Conservation (phyloP, 2,329 filamentous ascomycete species). For the Emericellopsis cladophorae region DNA sequence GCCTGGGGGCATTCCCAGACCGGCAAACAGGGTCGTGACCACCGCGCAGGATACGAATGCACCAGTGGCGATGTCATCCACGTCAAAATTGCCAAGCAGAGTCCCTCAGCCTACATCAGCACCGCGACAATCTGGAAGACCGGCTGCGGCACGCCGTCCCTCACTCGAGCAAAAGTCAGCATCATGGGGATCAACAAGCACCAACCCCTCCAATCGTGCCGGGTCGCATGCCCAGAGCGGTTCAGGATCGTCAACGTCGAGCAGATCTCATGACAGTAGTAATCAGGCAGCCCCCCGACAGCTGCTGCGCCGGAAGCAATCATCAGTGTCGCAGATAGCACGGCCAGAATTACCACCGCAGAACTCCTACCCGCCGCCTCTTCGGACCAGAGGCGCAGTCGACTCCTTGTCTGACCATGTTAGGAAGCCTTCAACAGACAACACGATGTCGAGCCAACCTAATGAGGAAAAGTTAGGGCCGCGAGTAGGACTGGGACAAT, state of each 20-base stretch:
- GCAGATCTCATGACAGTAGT: slow-evolving; percentile 18
- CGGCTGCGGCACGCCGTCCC: slow-evolving; percentile 5
- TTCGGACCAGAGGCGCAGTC: slow-evolving; percentile 19
- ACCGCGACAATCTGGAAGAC: background rate
- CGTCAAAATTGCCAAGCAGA: slow-evolving; percentile 6
- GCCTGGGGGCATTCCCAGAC: slow-evolving; percentile 9
- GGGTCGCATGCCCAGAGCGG: slow-evolving; percentile 15
- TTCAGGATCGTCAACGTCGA: slow-evolving; percentile 19
- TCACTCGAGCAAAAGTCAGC: slow-evolving; percentile 26
- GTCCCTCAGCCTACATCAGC: slow-evolving; percentile 8
- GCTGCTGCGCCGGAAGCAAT: slow-evolving; percentile 36
- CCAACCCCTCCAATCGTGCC: slow-evolving; percentile 17
- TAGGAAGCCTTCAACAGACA: slow-evolving; percentile 28
- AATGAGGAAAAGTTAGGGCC: slow-evolving; percentile 19
- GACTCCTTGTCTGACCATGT: slow-evolving; percentile 25
- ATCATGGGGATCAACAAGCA: slow-evolving; percentile 25
- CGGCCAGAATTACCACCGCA: slow-evolving; percentile 22
- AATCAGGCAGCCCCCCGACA: slow-evolving; percentile 22
- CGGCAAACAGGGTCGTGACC: background rate
- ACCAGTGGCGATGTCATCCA: slow-evolving; percentile 9
- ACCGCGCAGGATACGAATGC: slow-evolving; percentile 7
- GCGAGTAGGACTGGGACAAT: slow-evolving; percentile 14
- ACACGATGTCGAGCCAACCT: slow-evolving; percentile 27
- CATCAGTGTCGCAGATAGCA: slow-evolving; percentile 27
- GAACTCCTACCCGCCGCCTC: slow-evolving; percentile 26